Base-by-base conservation (phyloP, 495 filamentous ascomycete species). In the Aspergillus cristatus region DNA sequence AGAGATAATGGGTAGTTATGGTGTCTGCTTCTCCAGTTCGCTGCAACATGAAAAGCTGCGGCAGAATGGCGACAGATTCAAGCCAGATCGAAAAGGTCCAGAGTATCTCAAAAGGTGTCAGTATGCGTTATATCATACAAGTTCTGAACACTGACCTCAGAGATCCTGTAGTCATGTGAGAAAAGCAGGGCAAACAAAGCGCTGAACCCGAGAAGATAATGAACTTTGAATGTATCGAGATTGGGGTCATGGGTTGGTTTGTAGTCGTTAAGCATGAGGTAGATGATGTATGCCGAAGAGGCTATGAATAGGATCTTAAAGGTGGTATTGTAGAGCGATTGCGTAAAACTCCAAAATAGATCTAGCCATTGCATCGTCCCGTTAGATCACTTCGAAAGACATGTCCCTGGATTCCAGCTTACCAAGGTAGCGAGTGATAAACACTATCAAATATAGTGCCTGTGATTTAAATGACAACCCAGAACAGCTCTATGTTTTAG, bases 11-110 rank as follows among this genome's bases (percentile, higher is more conserved):
- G 10, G 87, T 91, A 6, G 91, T 98, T 51, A 98, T 97, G 13
- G 90, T 94, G 66, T 98, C 91, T 17, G 91, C 93, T 61, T 96
- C 91, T 40, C 91, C 93, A 1, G 91, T 97, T 41, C 91, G 77
- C 64, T 98, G 91, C 35, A 98, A 69, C 84, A 98, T 89, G 62
- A 98, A 97, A 13, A 98, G 73, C 63, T 98, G 91, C 10, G 91
- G 91, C 26, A 98, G 76, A 52, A 98, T 96, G 13, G 91, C 91
- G 6, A 97, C 91, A 1, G 82, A 79, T 64, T 98, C 91, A 18
- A 98, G 73, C 91, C 91, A 98, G 54, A 97, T 95, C 2, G 82
- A 89, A 58, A 97, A 96, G 2, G 93, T 80, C 91, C 91, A 98
- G 35, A 88, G 71, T 36, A 98, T 87, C 79, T 96, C 35, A 14